A percentile compares a stretch with the other conserved stretches of the same genome.
These are phyloP conservation scores for Coniochaeta sp. DNA, from an alignment of 2,329 filamentous ascomycete species.

Conservation along the genomic window DNA sequence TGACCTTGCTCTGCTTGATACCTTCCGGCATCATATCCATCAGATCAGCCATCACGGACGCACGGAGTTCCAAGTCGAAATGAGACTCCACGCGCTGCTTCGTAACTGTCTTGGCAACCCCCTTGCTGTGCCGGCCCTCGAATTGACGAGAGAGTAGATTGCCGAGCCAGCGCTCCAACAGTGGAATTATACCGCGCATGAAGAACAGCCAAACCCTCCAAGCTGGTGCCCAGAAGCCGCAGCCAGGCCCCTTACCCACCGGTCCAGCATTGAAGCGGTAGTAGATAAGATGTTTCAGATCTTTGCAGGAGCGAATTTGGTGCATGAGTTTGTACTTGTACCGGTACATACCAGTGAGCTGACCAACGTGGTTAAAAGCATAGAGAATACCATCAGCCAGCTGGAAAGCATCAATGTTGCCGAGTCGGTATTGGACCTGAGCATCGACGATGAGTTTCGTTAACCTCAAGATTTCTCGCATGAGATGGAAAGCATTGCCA, in stretches of 20 bases:
- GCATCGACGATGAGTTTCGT: slow-evolving; percentile 98
- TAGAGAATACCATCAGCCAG: slow-evolving; percentile 98
- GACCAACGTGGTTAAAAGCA: slow-evolving; percentile 97
- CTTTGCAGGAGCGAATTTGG: slow-evolving; percentile 97
- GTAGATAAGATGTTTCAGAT: slow-evolving; percentile 98
- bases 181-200: slow-evolving; percentile 94
- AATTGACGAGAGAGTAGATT: slow-evolving; percentile 96
- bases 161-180: slow-evolving; percentile 94
- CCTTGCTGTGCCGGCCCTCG: slow-evolving; percentile 96
- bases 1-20: slow-evolving; percentile 99
- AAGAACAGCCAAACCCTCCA: slow-evolving; percentile 99
- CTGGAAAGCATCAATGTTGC: slow-evolving; percentile 98
- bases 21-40: slow-evolving; percentile 99
- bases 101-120: slow-evolving; percentile 96
- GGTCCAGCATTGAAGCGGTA: slow-evolving; percentile 97
- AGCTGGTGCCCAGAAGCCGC: slow-evolving; percentile 97
- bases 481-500: slow-evolving; percentile 97
- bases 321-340: slow-evolving; percentile 99
- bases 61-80: slow-evolving; percentile 93
- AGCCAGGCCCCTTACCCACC: slow-evolving; percentile 94
- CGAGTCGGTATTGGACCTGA: slow-evolving; percentile 93
- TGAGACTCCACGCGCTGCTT: slow-evolving; percentile 99
- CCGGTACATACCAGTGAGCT: slow-evolving; percentile 97
- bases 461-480: slow-evolving; percentile 92
- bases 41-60: slow-evolving; percentile 96